Conservation (phyloP, 331 rosid species). For the Cydonia oblonga region DNA sequence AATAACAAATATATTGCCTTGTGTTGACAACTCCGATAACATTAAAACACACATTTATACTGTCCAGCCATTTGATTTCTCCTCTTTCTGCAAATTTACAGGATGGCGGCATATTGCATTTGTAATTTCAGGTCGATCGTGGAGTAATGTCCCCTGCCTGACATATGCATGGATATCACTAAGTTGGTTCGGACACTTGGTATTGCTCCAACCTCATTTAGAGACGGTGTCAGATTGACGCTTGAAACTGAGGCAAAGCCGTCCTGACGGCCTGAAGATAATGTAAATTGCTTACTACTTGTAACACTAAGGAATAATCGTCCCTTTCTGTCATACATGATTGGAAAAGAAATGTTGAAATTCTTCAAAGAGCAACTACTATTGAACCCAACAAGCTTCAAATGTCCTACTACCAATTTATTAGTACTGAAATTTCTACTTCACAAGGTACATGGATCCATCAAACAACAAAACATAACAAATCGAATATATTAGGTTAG, state of each 20-base stretch:
- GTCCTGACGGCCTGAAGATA: conserved; percentile 18
- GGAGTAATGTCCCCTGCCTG: conserved; percentile 87
- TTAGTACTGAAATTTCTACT: too few relatives aligned
- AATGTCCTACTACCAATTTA: background rate
- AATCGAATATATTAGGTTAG: too few relatives aligned
- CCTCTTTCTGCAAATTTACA: background rate
- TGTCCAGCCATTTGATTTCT: background rate
- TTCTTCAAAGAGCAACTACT: background rate
- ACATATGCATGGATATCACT: conserved; percentile 78
- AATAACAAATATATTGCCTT: background rate
- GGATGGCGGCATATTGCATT: background rate
- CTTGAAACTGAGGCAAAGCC: conserved; percentile 31
- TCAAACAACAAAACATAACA: too few relatives aligned
- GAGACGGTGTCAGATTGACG: conserved; percentile 60
- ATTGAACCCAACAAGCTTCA: background rate
- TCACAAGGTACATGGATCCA: background rate
- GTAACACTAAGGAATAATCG: background rate
- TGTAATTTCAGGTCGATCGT: conserved; percentile 58
- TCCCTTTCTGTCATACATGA: background rate
- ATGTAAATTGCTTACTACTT: background rate
- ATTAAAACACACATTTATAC: background rate
- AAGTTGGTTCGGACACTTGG: conserved; percentile 56
- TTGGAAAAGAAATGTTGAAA: background rate
- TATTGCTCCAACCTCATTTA: conserved; percentile 49
- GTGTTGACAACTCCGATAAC: background rate